Evolutionary conservation across 2,329 filamentous ascomycete species (phyloP).

Genomic region (Penicillium sp.): DNA sequence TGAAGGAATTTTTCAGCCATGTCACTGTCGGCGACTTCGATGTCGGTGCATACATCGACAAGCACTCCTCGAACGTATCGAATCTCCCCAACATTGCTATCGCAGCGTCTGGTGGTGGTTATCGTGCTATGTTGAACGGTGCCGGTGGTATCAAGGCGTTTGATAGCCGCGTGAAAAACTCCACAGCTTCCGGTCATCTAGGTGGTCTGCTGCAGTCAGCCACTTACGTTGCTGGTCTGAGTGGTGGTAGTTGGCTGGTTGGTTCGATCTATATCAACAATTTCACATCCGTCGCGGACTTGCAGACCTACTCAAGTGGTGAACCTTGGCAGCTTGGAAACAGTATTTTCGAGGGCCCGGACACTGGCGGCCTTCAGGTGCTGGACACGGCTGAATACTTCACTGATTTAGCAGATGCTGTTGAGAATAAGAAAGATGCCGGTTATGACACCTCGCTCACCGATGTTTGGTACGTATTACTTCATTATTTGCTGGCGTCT

Average conservation of each 20-base stretch:
- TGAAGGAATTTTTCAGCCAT: slow-evolving; percentile 70
- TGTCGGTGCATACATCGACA: slow-evolving; percentile 69
- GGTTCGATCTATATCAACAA: slow-evolving; percentile 80
- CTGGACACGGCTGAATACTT: slow-evolving; percentile 62
- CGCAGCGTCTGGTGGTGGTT: slow-evolving; percentile 81
- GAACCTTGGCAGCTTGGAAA: slow-evolving; percentile 33
- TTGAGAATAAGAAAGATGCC: slow-evolving; percentile 62
- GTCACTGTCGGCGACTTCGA: slow-evolving; percentile 78
- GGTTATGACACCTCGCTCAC: slow-evolving; percentile 73
- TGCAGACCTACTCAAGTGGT: slow-evolving; percentile 27
- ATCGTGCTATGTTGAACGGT: slow-evolving; percentile 81
- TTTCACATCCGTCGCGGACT: slow-evolving; percentile 64
- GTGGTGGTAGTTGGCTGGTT: slow-evolving; percentile 82
- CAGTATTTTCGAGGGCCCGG: slow-evolving; percentile 51
- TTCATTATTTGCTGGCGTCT: too few relatives aligned
- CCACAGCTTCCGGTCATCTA: slow-evolving; percentile 65
- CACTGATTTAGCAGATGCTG: slow-evolving; percentile 56
- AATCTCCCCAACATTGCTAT: slow-evolving; percentile 70
- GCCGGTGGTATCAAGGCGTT: slow-evolving; percentile 81
- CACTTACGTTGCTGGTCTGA: slow-evolving; percentile 80
- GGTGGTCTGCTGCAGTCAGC: slow-evolving; percentile 79
- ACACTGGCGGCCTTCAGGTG: slow-evolving; percentile 39
- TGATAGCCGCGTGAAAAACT: slow-evolving; percentile 68
- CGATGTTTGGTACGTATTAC: slow-evolving; percentile 78
- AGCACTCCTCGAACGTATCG: slow-evolving; percentile 55